Evolutionary conservation across 1,139 yeast species (phyloP).

Genomic region (Suhomyces bribrorum): DNA sequence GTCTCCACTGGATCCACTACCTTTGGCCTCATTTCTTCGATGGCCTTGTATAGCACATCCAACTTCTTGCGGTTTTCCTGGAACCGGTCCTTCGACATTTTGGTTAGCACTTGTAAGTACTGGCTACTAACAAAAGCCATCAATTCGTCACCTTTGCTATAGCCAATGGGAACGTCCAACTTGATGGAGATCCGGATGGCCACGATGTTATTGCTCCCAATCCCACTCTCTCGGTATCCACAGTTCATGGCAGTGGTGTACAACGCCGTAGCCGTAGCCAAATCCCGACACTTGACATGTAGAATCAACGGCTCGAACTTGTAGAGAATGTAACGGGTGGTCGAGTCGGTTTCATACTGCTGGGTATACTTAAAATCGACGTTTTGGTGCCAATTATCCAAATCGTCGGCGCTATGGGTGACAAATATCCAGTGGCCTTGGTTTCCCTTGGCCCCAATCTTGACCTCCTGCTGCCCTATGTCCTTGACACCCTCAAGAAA

Average conservation of each 20-base stretch:
- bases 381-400: conserved; percentile 53
- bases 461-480: conserved; percentile 23
- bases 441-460: conserved; percentile 82
- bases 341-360: conserved; percentile 11
- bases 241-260: conserved; percentile 76
- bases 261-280: conserved; percentile 56
- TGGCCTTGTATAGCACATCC: conserved; percentile 45
- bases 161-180: conserved; percentile 75
- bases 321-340: conserved; percentile 59
- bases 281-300: conserved; percentile 76
- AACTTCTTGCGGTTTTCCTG: conserved; percentile 61
- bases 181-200: conserved; percentile 74
- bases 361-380: conserved; percentile 27
- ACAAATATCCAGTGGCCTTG: conserved; percentile 87
- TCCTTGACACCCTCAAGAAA: conserved; percentile 65
- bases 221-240: conserved; percentile 87
- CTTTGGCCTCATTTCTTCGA: conserved; percentile 29
- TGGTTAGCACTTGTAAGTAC: conserved; percentile 52
- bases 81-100: conserved; percentile 58
- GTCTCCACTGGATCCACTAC: conserved; percentile 22
- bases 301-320: conserved; percentile 84
- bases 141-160: conserved; percentile 32
- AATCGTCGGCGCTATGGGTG: conserved; percentile 58
- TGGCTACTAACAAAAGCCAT: conserved; percentile 48
- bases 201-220: conserved; percentile 76